These are phyloP conservation scores for Calonectria pteridis DNA, from an alignment of 2,329 filamentous ascomycete genomes.

Conservation along the genomic window DNA sequence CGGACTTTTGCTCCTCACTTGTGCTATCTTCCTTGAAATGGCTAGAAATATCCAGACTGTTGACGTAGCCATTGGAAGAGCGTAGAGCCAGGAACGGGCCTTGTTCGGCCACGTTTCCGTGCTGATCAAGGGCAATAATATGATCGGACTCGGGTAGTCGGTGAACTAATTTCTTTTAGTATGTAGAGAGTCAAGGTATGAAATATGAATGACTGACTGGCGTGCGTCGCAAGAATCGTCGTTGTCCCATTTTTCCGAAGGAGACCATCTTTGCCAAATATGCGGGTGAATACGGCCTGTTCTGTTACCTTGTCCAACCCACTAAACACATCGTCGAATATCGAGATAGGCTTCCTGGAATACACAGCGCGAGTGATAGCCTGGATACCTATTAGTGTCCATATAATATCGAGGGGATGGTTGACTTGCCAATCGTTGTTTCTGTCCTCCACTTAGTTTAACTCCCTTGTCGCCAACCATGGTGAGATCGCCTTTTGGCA, in stretches of 20 bases:
- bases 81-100: constrained; percentile 53
- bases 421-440: constrained; percentile 48
- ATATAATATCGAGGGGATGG: too few relatives aligned
- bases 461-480: constrained; percentile 49
- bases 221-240: constrained; percentile 51
- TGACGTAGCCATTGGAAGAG: constrained; percentile 51
- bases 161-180: constrained; percentile 36
- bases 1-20: not conserved
- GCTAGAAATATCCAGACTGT: constrained; percentile 50
- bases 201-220: constrained; percentile 33
- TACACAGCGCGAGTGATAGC: constrained; percentile 51
- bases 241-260: constrained; percentile 47
- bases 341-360: constrained; percentile 47
- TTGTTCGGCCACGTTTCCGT: constrained; percentile 57
- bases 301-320: constrained; percentile 57
- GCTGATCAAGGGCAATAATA: constrained; percentile 56
- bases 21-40: constrained; percentile 28
- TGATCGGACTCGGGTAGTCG: constrained; percentile 56
- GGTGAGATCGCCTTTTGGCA: constrained; percentile 43
- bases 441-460: constrained; percentile 52
- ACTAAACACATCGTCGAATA: constrained; percentile 56
- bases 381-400: constrained; percentile 19
- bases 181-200: rapidly evolving
- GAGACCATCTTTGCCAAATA: constrained; percentile 54
- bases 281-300: constrained; percentile 52